Evolutionary conservation across 225 moss, liverwort and hornwort genomes (phyloP), one percentile per base, ranked within the genome.

Genomic region (Pseudoscleropodium purum): DNA sequence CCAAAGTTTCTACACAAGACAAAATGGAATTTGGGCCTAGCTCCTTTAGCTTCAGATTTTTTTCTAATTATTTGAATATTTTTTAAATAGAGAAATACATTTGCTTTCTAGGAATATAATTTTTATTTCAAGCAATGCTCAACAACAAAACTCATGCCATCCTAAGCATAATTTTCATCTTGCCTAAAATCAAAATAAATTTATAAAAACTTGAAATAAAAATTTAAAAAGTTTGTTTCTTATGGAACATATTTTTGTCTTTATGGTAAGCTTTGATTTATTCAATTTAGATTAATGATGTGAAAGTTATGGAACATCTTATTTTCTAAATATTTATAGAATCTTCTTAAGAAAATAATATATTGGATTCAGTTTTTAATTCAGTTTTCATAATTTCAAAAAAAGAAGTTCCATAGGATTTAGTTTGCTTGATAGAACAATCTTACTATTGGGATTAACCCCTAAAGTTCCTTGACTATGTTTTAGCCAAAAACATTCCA

Each of bases 141-240:
- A n/a, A 23, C 2, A 37, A 5, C 20, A 68, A 68, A 21, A 68
- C 0, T 23, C 13, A 68, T 68, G 21, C 21, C n/a, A 23, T 68
- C 4, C 7, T 23, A 12, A 68, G 5, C 2, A 68, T 7, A 68
- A 21, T n/a, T 68, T 23, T 23, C 6, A n/a, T 7, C 13, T n/a
- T 2, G 0, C 2, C 3, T 23, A 0, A 1, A 2, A 68, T 21
- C 12, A 23, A 23, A 68, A 68, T 0, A n/a, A 67, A 36, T 19
- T 6, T 6, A 36, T 9, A 67, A 67, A 13, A 37, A 21, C 11
- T 9, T 20, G 11, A 67, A 36, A 67, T 36, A 10, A 18, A 31
- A 16, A 8, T 15, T 0, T 7, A 64, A 64, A 31, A 13, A 5
- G n/a, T n/a, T 65, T 34, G 3, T 34, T 21, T 24, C 13, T 13